Conservation (phyloP, 2,329 filamentous ascomycete genomes). For the Fusarium globosum region DNA sequence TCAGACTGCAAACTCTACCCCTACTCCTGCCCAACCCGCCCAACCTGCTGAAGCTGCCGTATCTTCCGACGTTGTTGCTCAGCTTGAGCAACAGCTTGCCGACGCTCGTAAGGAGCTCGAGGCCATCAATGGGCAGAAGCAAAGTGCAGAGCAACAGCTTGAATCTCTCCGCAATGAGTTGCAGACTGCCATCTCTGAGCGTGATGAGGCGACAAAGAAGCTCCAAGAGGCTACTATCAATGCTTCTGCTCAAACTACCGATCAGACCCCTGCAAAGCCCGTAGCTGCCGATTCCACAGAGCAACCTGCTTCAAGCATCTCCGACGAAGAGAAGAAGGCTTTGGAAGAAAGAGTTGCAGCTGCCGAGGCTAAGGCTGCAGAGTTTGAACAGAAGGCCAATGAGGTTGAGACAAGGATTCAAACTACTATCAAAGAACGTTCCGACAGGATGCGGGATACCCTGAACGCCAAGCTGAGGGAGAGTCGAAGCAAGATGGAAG, state of each 20-base stretch:
- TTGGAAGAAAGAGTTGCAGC: conserved; percentile 71
- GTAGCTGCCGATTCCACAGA: conserved; percentile 30
- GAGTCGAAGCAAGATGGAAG: conserved; percentile 64
- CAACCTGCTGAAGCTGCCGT: conserved; percentile 52
- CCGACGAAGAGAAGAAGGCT: conserved; percentile 68
- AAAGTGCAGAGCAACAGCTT: conserved; percentile 73
- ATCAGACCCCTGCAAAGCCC: conserved; percentile 29
- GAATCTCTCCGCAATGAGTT: conserved; percentile 68
- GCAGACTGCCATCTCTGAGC: conserved; percentile 68
- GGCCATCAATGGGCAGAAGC: conserved; percentile 73
- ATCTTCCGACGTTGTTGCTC: conserved; percentile 59
- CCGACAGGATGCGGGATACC: conserved; percentile 75
- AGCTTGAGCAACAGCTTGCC: conserved; percentile 62
- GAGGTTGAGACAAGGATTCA: conserved; percentile 73
- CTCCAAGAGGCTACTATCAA: conserved; percentile 48
- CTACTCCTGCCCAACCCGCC: conserved; percentile 50
- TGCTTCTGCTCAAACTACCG: conserved; percentile 47
- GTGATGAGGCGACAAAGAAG: conserved; percentile 67
- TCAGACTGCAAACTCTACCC: conserved; percentile 48
- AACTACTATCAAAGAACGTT: conserved; percentile 70
- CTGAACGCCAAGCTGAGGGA: conserved; percentile 78
- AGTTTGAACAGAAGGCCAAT: conserved; percentile 71
- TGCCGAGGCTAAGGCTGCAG: conserved; percentile 70
- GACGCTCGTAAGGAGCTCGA: conserved; percentile 71
- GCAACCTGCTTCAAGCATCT: conserved; percentile 45